Base-by-base conservation (phyloP, 2,329 filamentous ascomycete genomes). In the Microsporum canis region DNA sequence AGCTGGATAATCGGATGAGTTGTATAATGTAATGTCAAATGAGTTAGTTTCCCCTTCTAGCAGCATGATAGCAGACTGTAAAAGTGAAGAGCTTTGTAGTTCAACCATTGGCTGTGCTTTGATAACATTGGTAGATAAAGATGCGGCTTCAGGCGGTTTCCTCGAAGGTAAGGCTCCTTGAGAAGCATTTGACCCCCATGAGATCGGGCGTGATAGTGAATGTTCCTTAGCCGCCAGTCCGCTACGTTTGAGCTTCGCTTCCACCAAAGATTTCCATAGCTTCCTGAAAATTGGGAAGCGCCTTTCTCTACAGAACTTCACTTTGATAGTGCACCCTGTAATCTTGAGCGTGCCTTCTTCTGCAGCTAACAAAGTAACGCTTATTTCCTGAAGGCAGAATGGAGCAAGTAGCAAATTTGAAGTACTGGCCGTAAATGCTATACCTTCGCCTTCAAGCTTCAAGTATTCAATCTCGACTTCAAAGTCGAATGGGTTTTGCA, bases 401-500 rank as follows among this genome's bases (percentile, higher is more conserved):
- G 92, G 88, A 0, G 89, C 89, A 58, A 99, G 81, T 5, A 88
- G 70, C 3, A 87, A 84, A 58, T 81, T 82, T 65, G 87, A 84
- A 12, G 81, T 76, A 5, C 82, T 75, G 0, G 87, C 85, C 60
- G 86, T 82, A 61, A 96, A 89, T 1, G 84, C 80, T 29, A 85
- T 82, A 0, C 89, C 91, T 63, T 88, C 84, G 7, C 85, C 83
- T 63, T 90, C 85, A 5, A 99, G 77, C 31, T 80, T 81, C 51
- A 99, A 81, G 59, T 84, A 87, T 70, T 97, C 91, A 38, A 99
- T 85, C 60, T 95, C 89, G 3, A 99, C 77, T 64, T 96, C 90
- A 65, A 97, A 87, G 63, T 97, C 92, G 67, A 91, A 96, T 0
- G 91, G 90, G 67, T 99, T 99, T 70, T 97, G 94, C 17, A 99